These are phyloP conservation scores for Pistacia vera DNA, from an alignment of 345 rosid genomes.

Conservation along the genomic window DNA sequence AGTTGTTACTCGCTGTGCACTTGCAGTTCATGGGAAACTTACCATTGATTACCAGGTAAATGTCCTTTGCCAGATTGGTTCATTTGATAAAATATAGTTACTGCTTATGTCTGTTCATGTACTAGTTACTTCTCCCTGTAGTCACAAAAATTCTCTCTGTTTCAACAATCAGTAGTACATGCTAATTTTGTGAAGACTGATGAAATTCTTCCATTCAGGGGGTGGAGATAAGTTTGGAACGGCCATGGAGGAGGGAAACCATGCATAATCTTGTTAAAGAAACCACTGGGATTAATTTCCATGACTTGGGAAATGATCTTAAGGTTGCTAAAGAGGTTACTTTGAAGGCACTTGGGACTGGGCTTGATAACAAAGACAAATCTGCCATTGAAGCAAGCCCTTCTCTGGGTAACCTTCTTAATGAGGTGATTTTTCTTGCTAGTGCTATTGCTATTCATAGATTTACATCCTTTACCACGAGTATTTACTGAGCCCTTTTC, in stretches of 20 bases:
- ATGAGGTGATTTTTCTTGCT: conserved; percentile 56
- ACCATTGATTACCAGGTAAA: conserved; percentile 83
- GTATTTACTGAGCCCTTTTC: neutral
- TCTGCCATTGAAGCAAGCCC: conserved; percentile 66
- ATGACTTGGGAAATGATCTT: conserved; percentile 56
- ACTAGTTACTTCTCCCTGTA: neutral
- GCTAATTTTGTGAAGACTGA: conserved; percentile 15
- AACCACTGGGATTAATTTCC: conserved; percentile 70
- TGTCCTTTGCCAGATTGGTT: neutral
- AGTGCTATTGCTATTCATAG: neutral
- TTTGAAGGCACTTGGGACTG: conserved; percentile 51
- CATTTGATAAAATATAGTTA: neutral
- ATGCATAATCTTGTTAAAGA: conserved; percentile 96
- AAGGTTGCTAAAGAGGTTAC: conserved; percentile 62
- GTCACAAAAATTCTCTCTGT: neutral
- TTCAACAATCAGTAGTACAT: conserved; percentile 3
- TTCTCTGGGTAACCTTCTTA: conserved; percentile 85
- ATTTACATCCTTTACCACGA: neutral
- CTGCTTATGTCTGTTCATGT: neutral
- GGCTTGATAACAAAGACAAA: conserved; percentile 70
- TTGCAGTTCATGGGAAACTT: conserved; percentile 76
- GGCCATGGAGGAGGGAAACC: conserved; percentile 96
- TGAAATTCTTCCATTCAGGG: conserved; percentile 58
- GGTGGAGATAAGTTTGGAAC: conserved; percentile 67
- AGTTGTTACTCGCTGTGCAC: conserved; percentile 80